These are phyloP conservation scores for Xanthoconium stramineum DNA, from an alignment of 768 basidiomycete genomes.

Conservation along the genomic window DNA sequence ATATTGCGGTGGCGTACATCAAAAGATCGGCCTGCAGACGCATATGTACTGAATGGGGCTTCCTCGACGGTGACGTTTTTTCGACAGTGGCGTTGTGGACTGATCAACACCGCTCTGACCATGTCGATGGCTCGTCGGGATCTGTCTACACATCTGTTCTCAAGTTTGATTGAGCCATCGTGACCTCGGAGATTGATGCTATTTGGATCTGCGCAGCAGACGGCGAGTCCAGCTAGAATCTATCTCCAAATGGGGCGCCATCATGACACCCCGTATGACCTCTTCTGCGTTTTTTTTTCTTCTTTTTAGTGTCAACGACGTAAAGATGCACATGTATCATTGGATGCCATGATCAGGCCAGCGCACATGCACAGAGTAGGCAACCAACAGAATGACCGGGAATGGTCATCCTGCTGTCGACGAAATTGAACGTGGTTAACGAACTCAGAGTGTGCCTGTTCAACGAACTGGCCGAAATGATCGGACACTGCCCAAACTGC, in stretches of 20 bases:
- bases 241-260: constrained; percentile 24
- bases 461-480: constrained; percentile 3
- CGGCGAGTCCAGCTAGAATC: constrained; percentile 12
- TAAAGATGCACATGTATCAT: constrained; percentile 16
- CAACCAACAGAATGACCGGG: constrained; percentile 7
- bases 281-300: neutral
- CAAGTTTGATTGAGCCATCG: constrained; percentile 12
- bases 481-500: neutral
- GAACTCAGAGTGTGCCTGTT: neutral
- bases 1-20: constrained; percentile 19
- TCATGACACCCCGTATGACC: constrained; percentile 12
- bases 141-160: constrained; percentile 20
- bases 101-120: constrained; percentile 15
- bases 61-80: constrained; percentile 8
- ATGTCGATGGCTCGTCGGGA: constrained; percentile 18
- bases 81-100: constrained; percentile 25
- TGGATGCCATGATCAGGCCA: neutral
- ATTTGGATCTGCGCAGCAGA: constrained; percentile 24
- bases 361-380: neutral
- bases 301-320: constrained; percentile 15
- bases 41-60: constrained; percentile 11
- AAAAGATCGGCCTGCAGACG: constrained; percentile 16
- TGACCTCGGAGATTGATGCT: constrained; percentile 23
- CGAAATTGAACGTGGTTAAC: neutral
- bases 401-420: constrained; percentile 3